These are phyloP conservation scores for Musa balbisiana DNA, from an alignment of 202 grass and related monocot species.

Conservation along the genomic window DNA sequence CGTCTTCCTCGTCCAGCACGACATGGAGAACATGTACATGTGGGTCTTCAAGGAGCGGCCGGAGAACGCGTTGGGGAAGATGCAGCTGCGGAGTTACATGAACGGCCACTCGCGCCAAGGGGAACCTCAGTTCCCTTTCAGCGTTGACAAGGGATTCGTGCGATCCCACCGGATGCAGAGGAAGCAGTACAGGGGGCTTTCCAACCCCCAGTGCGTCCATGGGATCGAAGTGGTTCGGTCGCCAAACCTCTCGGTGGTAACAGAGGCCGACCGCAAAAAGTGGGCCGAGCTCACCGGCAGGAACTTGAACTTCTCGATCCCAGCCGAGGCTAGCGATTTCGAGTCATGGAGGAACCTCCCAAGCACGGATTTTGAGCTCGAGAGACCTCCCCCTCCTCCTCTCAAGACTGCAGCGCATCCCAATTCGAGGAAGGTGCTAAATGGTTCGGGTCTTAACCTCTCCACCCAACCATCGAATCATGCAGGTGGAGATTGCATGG, in stretches of 20 bases:
- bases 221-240: conserved; percentile 65
- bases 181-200: conserved; percentile 83
- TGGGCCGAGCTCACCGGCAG: conserved; percentile 83
- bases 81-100: conserved; percentile 96
- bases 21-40: conserved; percentile 99
- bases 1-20: conserved; percentile 85
- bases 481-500: conserved; percentile 41
- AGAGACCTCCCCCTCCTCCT: conserved; percentile 35
- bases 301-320: conserved; percentile 61
- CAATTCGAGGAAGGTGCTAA: conserved; percentile 58
- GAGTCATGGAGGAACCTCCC: conserved; percentile 86
- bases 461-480: conserved; percentile 57
- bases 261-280: conserved; percentile 65
- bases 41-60: conserved; percentile 83
- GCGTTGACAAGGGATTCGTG: conserved; percentile 72
- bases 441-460: conserved; percentile 63
- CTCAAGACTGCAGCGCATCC: conserved; percentile 38
- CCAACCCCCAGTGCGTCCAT: conserved; percentile 80
- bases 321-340: conserved; percentile 57
- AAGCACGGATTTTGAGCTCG: conserved; percentile 66
- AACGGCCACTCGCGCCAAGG: conserved; percentile 91
- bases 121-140: conserved; percentile 86
- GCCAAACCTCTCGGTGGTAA: conserved; percentile 48
- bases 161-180: conserved; percentile 90
- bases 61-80: conserved; percentile 91